Base-by-base conservation (phyloP, 257 asterid genomes). In the Linderniella brevidens region DNA sequence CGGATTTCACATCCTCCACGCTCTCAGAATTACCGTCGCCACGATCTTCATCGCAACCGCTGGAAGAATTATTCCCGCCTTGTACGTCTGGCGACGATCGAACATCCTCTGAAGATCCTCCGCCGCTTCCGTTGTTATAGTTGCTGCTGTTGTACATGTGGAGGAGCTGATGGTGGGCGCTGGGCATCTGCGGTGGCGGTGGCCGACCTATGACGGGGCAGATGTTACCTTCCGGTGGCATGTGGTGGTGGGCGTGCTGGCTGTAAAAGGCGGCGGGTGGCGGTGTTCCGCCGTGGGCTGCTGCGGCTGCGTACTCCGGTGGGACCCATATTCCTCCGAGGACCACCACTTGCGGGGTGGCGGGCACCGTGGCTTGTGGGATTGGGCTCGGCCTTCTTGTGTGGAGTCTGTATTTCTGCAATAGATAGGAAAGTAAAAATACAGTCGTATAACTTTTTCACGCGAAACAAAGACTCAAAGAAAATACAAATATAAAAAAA, bases 251-350 rank as follows among this genome's bases (percentile, higher is more conserved):
- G 51, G 51, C 32, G 64, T 81, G 93, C 5, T 81, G 59, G 13
- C 88, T 79, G 58, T 78, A 80, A 12, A 78, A 60, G 37, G 84
- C 58, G 8, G 84, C 56, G 0, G 78, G 61, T 5, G 76, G 56
- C 7, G 62, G 65, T 10, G 70, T 60, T 0, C 82, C 78, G 8
- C 82, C 78, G 20, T 76, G 90, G 36, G 79, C 80, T 0, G 76
- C 82, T 0, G 90, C 85, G 0, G 96, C 79, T 29, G 90, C 94
- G 13, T 90, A 90, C 35, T 85, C 96, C 0, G 75, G 81, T 40
- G 94, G 98, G 39, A 90, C 92, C 98, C 96, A 90, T 73, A 85
- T 81, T 49, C 98, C 87, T 0, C 98, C 94, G 8, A 84, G 61
- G 44, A 90, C 80, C 18, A 90, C 92, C 57, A 85, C 68, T 41